Evolutionary conservation across 257 asterid genomes (phyloP).

Genomic region (Solanum microdontum): DNA sequence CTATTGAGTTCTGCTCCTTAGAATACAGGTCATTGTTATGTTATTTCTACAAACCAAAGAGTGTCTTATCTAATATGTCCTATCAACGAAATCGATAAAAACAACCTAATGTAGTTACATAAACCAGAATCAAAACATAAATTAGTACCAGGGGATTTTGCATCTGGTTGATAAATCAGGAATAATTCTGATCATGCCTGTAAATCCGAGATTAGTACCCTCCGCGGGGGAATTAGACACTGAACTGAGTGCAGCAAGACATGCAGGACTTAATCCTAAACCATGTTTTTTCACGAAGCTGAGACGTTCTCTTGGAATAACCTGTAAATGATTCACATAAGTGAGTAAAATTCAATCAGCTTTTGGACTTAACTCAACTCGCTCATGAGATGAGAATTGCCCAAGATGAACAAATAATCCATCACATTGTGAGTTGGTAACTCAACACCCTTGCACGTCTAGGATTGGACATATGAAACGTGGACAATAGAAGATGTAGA

Average conservation of each 20-base stretch:
- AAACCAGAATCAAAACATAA: background rate
- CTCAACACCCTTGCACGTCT: background rate
- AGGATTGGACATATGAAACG: background rate
- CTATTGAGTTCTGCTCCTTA: background rate
- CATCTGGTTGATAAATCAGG: conserved; percentile 67
- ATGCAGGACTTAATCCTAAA: conserved; percentile 59
- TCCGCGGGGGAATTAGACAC: conserved; percentile 64
- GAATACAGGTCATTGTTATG: background rate
- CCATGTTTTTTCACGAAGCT: conserved; percentile 52
- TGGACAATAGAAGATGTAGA: background rate
- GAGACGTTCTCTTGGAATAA: conserved; percentile 61
- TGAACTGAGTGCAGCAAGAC: conserved; percentile 59
- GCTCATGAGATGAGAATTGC: background rate
- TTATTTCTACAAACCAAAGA: background rate
- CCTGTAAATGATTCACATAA: conserved; percentile 28
- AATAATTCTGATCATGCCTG: conserved; percentile 74
- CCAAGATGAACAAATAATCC: background rate
- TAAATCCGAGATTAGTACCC: conserved; percentile 57
- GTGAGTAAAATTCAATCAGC: background rate
- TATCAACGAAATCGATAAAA: background rate
- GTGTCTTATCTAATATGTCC: background rate
- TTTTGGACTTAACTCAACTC: background rate
- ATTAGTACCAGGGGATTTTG: conserved; percentile 59
- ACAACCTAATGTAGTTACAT: background rate
- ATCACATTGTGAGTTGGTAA: background rate